phyloP scores from a whole-genome alignment of 208 protist genomes.

The Herpetomonas tarakana region DNA sequence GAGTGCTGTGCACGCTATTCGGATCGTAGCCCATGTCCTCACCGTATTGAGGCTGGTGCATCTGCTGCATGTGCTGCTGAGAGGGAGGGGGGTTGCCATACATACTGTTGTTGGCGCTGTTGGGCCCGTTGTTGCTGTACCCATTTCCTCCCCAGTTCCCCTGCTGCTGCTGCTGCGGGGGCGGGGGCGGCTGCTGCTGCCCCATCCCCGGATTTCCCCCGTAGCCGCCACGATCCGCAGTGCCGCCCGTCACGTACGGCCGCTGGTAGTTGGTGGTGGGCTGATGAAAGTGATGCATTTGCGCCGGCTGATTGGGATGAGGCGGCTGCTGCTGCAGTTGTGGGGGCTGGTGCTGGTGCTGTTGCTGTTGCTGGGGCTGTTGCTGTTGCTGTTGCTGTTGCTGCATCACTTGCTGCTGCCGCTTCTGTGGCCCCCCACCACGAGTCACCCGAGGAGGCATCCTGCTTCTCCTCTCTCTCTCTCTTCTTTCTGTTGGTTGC shows the following conservation, averaged over 20 bases:
- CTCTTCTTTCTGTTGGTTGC: not conserved
- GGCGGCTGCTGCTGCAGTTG: slow-evolving; percentile 2
- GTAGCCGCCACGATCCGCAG: not conserved
- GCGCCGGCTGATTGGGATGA: too few relatives aligned
- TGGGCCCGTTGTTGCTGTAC: slow-evolving; percentile 14
- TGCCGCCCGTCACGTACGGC: not conserved
- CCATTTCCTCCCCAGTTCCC: slow-evolving; percentile 8
- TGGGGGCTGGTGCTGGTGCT: not conserved
- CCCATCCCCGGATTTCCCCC: too few relatives aligned
- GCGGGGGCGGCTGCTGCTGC: not conserved
- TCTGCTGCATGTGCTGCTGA: slow-evolving; percentile 11
- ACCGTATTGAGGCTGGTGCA: not conserved
- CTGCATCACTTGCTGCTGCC: not conserved
- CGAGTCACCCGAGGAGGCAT: not conserved
- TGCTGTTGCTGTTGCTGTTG: slow-evolving; percentile 14
- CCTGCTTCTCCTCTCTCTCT: too few relatives aligned
- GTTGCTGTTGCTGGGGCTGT: slow-evolving; percentile 6
- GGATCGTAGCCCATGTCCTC: not conserved
- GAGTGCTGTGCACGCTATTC: not conserved
- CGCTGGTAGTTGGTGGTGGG: too few relatives aligned
- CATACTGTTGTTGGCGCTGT: slow-evolving; percentile 14
- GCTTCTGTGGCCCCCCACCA: not conserved
- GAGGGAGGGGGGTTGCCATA: slow-evolving; percentile 1
- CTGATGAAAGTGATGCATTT: not conserved
- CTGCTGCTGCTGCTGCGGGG: slow-evolving; percentile 11